These are phyloP conservation scores for Phoma sp. DNA, from an alignment of 2,329 filamentous ascomycete species.

Conservation along the genomic window DNA sequence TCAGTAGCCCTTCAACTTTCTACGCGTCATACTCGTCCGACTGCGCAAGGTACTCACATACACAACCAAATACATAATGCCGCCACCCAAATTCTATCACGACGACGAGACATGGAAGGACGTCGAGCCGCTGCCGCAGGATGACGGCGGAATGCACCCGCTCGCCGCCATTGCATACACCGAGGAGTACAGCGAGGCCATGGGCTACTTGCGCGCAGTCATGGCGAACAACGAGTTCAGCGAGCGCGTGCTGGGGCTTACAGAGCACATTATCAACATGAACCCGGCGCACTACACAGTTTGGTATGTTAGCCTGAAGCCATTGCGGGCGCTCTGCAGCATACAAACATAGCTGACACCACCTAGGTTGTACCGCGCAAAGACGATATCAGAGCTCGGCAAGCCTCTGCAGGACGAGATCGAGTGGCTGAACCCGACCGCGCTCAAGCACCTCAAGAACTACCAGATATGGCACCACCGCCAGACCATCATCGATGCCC, in stretches of 20 bases:
- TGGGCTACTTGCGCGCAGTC: constrained; percentile 89
- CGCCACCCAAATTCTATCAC: constrained; percentile 58
- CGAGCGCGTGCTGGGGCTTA: constrained; percentile 78
- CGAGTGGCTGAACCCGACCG: constrained; percentile 83
- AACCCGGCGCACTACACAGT: constrained; percentile 99
- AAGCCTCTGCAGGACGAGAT: constrained; percentile 76
- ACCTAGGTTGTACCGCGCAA: constrained; percentile 82
- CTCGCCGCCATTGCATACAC: constrained; percentile 93
- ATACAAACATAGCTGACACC: constrained; percentile 18
- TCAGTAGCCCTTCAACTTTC: constrained; percentile 4
- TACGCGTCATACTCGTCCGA: constrained; percentile 5
- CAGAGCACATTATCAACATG: constrained; percentile 87
- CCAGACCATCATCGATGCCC: constrained; percentile 63
- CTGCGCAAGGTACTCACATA: background rate
- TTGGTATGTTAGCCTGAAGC: constrained; percentile 64
- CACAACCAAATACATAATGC: constrained; percentile 1
- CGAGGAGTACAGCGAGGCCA: constrained; percentile 88
- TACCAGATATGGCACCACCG: constrained; percentile 93
- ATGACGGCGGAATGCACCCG: constrained; percentile 77
- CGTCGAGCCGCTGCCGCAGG: constrained; percentile 80
- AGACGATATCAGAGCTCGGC: constrained; percentile 73
- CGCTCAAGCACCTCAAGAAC: constrained; percentile 88
- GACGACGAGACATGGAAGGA: constrained; percentile 83
- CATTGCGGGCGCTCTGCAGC: background rate
- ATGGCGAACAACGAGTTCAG: constrained; percentile 90